Evolutionary conservation across 805 yeast species (phyloP), one percentile per base, ranked within the genome.

Genomic region (Spathaspora passalidarum): DNA sequence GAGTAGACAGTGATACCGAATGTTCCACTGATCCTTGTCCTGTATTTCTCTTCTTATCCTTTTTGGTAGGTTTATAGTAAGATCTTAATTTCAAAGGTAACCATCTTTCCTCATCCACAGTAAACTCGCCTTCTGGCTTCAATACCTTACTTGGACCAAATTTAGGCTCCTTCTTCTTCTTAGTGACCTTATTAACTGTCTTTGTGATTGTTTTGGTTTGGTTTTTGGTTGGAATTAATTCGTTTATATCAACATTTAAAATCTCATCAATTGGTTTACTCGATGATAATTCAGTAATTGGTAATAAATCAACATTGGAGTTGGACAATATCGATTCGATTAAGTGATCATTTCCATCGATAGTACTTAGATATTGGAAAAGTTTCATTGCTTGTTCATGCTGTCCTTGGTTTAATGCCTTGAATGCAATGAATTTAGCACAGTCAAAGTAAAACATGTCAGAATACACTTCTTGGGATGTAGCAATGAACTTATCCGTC

Each of bases 61-160:
- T 79, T 69, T 81, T 82, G 60, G 87, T 85, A 11, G 95, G 88
- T 63, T 81, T 88, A 68, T 86, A 90, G 56, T 83, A 80, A 5
- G 90, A 78, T 63, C 98, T 80, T 60, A 91, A 95, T 60, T 82
- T 86, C 75, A 86, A 56, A 18, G 97, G 96, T 42, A 92, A 65
- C 98, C 98, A 91, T 68, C 97, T 84, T 64, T 91, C 97, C 52
- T 58, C 41, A 65, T 82, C 66, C 51, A 79, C 54, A 16, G 36
- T 47, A 11, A 63, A 44, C 36, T 62, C 58, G 3, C 55, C 56
- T 19, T 49, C 52, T 5, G 65, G 62, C 44, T 61, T 62, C 17
- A 61, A 16, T 14, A 59, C 57, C 47, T 69, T 68, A 42, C 39
- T 44, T 3, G 62, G 42, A 18, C 67, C 55, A 44, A 65, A 65